Evolutionary conservation across 352 stramenopile genomes (phyloP), one percentile per base, ranked within the genome.

Genomic region (Phytopythium ostracodes): DNA sequence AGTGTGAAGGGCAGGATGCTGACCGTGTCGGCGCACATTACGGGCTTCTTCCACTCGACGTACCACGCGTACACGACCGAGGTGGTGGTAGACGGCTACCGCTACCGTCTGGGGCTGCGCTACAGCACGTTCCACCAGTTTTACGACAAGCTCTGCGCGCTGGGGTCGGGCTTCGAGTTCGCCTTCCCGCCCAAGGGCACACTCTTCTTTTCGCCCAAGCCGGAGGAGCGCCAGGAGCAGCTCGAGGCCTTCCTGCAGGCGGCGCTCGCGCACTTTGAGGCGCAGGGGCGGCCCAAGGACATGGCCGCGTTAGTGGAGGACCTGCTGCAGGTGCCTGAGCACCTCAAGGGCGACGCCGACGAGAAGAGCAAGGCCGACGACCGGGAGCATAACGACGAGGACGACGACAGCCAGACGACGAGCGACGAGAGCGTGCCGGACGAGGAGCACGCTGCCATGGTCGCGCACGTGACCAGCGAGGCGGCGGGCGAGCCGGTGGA

Each of bases 111-210:
- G 14, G 66, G 65, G 7, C 64, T 92, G 36, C 83, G 83, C 61
- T 92, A 90, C 76, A 87, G 76, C 69, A 79, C 77, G 27, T 89
- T 89, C 62, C 70, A 75, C 59, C 67, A 72, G 17, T 84, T 83
- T 55, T 88, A 89, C 65, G 57, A 66, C 63, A 69, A 81, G 59
- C 64, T 92, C 46, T 42, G 73, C 43, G 64, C 68, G 9, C 36
- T 62, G n/a, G 77, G 78, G 43, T 62, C 58, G 36, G 59, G 67
- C 15, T 89, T 90, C 50, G 49, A 63, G n/a, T 84, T 77, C 49
- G 56, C 78, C 4, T 92, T 92, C 57, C 83, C 83, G 18, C 74
- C 76, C 54, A 90, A 90, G 53, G 75, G 80, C 52, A 64, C 69
- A 49, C 72, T 88, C 60, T 92, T 89, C 69, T 89, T 78, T 66